Percentiles rank a stretch among this genome's conserved stretches.
Conservation (phyloP, 805 yeast genomes). For the Osmozyma mogii region DNA sequence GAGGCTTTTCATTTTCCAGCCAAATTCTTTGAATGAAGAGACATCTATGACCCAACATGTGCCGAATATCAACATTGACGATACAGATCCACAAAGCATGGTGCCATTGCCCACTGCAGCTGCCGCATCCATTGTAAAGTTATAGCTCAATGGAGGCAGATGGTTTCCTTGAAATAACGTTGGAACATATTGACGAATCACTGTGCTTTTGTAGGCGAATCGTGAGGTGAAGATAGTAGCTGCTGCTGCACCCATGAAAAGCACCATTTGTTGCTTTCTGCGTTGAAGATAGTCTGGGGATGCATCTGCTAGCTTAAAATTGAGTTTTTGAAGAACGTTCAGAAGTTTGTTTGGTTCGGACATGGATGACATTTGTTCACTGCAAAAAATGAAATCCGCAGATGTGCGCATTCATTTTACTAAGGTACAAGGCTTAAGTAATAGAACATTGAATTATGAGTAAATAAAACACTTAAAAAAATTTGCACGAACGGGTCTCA, state of each 20-base stretch:
- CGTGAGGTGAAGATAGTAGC: conserved; percentile 66
- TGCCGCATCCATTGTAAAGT: conserved; percentile 75
- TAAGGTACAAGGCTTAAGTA: too few relatives aligned
- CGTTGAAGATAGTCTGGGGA: conserved; percentile 48
- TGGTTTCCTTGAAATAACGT: conserved; percentile 77
- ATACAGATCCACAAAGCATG: conserved; percentile 60
- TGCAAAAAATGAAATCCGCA: too few relatives aligned
- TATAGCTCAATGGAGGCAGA: conserved; percentile 68
- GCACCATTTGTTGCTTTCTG: conserved; percentile 62
- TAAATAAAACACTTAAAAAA: too few relatives aligned
- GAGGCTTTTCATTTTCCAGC: conserved; percentile 51
- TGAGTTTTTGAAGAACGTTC: conserved; percentile 6
- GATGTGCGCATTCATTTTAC: too few relatives aligned
- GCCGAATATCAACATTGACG: conserved; percentile 68
- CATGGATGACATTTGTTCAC: too few relatives aligned
- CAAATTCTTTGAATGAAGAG: conserved; percentile 60
- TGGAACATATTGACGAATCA: conserved; percentile 67
- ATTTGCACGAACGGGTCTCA: too few relatives aligned
- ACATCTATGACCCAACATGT: conserved; percentile 77
- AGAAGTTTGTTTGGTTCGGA: too few relatives aligned
- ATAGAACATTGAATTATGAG: too few relatives aligned
- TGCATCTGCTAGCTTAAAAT: conserved; percentile 29
- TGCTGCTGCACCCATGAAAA: conserved; percentile 66
- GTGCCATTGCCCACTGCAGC: conserved; percentile 81
- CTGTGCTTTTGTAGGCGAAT: conserved; percentile 67